These are phyloP conservation scores for Salix arbutifolia DNA, from an alignment of 345 rosid species.

Conservation along the genomic window DNA sequence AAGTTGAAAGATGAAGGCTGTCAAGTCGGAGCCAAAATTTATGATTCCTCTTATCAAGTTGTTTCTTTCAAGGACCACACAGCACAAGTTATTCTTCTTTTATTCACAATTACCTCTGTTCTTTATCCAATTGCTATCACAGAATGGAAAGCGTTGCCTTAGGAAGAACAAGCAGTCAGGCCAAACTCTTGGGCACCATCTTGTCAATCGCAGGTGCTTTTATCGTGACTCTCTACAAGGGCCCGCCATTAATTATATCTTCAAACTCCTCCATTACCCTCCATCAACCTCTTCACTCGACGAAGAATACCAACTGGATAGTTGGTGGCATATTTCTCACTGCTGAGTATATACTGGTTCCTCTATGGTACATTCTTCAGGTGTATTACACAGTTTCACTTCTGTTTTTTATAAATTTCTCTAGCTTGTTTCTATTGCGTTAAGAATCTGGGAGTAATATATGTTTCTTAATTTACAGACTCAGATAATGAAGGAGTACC, in stretches of 20 bases:
- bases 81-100: not conserved
- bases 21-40: too few relatives aligned
- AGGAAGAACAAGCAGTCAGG: conserved; percentile 60
- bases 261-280: conserved; percentile 31
- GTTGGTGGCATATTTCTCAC: conserved; percentile 68
- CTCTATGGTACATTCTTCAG: conserved; percentile 91
- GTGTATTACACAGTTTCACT: conserved; percentile 21
- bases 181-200: conserved; percentile 73
- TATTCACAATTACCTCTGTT: not conserved
- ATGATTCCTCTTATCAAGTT: too few relatives aligned
- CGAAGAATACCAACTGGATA: conserved; percentile 53
- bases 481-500: conserved; percentile 82
- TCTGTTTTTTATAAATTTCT: too few relatives aligned
- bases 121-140: not conserved
- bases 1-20: too few relatives aligned
- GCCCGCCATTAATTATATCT: conserved; percentile 48
- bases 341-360: conserved; percentile 57
- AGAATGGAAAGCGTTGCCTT: conserved; percentile 72
- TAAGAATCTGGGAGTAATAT: too few relatives aligned
- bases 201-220: conserved; percentile 78
- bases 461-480: conserved; percentile 36
- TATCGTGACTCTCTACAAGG: conserved; percentile 64
- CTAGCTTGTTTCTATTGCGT: too few relatives aligned
- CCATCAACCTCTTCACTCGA: conserved; percentile 30
- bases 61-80: not conserved